These are phyloP conservation scores for Alternaria triticina DNA, from an alignment of 2,329 filamentous ascomycete species.

Conservation along the genomic window DNA sequence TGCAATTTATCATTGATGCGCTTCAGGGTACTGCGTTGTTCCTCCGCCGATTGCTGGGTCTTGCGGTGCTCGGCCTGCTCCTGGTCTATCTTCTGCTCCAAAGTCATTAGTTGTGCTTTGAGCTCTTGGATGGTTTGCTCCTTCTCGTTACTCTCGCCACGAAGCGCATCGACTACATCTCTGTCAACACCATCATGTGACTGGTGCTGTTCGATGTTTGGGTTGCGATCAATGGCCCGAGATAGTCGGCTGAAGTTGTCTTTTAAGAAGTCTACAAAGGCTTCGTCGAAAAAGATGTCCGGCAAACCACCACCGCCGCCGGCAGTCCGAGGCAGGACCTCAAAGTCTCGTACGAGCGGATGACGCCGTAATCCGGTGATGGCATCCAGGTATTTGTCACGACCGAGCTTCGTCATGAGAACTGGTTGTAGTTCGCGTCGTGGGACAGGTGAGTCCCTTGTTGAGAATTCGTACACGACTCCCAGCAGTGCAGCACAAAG, in stretches of 20 bases:
- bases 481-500: constrained; percentile 85
- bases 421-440: constrained; percentile 81
- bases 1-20: constrained; percentile 74
- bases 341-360: constrained; percentile 84
- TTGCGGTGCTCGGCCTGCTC: constrained; percentile 75
- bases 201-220: constrained; percentile 82
- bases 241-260: constrained; percentile 90
- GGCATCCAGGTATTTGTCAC: constrained; percentile 85
- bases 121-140: constrained; percentile 65
- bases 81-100: constrained; percentile 68
- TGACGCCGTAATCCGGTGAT: constrained; percentile 79
- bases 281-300: constrained; percentile 82
- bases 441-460: constrained; percentile 91
- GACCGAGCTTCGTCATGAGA: constrained; percentile 76
- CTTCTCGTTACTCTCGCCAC: constrained; percentile 77
- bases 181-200: constrained; percentile 93
- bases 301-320: constrained; percentile 63
- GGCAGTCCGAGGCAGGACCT: constrained; percentile 75
- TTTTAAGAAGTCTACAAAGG: constrained; percentile 92
- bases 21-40: constrained; percentile 61
- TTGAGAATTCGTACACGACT: constrained; percentile 94
- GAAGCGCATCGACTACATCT: constrained; percentile 85
- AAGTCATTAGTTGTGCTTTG: constrained; percentile 61
- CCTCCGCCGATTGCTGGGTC: constrained; percentile 59
- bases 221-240: constrained; percentile 88